phyloP scores from a whole-genome alignment of 2,329 filamentous ascomycete species.

The Aspergillus aculeatus region DNA sequence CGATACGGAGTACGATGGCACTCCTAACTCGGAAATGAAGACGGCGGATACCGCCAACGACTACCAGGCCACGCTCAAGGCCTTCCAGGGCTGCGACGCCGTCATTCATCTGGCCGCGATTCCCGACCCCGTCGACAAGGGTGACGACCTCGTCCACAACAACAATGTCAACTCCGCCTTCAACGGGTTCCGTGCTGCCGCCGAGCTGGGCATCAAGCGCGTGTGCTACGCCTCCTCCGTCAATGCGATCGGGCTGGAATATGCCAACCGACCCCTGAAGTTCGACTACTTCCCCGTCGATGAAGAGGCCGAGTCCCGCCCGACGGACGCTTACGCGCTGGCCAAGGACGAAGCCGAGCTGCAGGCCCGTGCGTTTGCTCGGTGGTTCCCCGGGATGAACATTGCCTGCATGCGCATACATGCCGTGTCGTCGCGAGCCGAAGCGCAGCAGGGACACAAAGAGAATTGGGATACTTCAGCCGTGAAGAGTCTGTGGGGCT shows the following conservation, averaged over 20 bases:
- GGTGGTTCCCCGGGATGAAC: constrained; percentile 41
- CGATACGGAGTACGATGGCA: constrained; percentile 28
- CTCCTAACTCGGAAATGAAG: constrained; percentile 34
- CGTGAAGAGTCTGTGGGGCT: constrained; percentile 39
- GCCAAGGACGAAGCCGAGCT: constrained; percentile 39
- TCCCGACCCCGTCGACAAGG: constrained; percentile 35
- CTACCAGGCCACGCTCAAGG: constrained; percentile 32
- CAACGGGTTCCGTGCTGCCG: constrained; percentile 42
- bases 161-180: constrained; percentile 42
- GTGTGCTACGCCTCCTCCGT: constrained; percentile 41
- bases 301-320: constrained; percentile 33
- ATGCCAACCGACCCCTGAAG: constrained; percentile 34
- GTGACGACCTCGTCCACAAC: constrained; percentile 34
- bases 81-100: constrained; percentile 39
- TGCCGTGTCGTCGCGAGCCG: constrained; percentile 31
- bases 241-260: constrained; percentile 41
- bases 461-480: constrained; percentile 35
- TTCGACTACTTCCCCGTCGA: constrained; percentile 42
- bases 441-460: constrained; percentile 34
- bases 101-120: constrained; percentile 42
- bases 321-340: constrained; percentile 39
- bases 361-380: constrained; percentile 33
- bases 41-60: constrained; percentile 34
- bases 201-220: constrained; percentile 34
- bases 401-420: constrained; percentile 41